These are phyloP conservation scores for Saturnispora sekii DNA, from an alignment of 805 yeast genomes.

Conservation along the genomic window DNA sequence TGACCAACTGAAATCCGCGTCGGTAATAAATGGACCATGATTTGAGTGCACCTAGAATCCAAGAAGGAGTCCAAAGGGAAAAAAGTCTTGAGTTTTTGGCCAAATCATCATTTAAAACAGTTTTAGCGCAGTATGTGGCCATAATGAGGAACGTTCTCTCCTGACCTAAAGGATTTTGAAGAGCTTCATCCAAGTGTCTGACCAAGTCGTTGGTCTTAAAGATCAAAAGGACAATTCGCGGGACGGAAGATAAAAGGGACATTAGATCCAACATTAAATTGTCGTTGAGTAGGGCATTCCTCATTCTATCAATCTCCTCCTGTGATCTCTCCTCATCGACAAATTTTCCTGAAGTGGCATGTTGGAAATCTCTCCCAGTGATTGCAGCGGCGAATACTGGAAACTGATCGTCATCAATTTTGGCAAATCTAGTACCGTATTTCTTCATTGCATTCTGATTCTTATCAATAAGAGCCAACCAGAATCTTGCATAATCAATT, in stretches of 20 bases:
- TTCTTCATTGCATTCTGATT: constrained; percentile 55
- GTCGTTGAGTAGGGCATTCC: constrained; percentile 46
- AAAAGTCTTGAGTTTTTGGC: constrained; percentile 7
- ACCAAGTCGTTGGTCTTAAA: constrained; percentile 92
- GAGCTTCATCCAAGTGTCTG: constrained; percentile 74
- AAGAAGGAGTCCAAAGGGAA: constrained; percentile 14
- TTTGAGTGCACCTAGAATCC: constrained; percentile 21
- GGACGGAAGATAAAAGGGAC: constrained; percentile 69
- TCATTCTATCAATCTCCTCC: constrained; percentile 62
- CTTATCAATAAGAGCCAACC: constrained; percentile 79
- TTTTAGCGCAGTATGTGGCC: constrained; percentile 81
- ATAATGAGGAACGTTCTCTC: constrained; percentile 81
- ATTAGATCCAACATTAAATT: constrained; percentile 67
- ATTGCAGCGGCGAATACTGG: constrained; percentile 85
- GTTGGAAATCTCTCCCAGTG: constrained; percentile 84
- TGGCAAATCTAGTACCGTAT: constrained; percentile 74
- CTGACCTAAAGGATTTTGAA: constrained; percentile 76
- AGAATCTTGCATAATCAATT: constrained; percentile 77
- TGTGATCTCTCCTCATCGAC: constrained; percentile 38
- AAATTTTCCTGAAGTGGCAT: constrained; percentile 59
- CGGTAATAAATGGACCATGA: constrained; percentile 27
- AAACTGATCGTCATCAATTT: constrained; percentile 67
- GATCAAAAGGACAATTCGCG: constrained; percentile 75
- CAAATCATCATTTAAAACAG: constrained; percentile 59
- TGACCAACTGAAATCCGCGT: constrained; percentile 24